phyloP scores from a whole-genome alignment of 495 filamentous ascomycete species.

The Podospora conica region DNA sequence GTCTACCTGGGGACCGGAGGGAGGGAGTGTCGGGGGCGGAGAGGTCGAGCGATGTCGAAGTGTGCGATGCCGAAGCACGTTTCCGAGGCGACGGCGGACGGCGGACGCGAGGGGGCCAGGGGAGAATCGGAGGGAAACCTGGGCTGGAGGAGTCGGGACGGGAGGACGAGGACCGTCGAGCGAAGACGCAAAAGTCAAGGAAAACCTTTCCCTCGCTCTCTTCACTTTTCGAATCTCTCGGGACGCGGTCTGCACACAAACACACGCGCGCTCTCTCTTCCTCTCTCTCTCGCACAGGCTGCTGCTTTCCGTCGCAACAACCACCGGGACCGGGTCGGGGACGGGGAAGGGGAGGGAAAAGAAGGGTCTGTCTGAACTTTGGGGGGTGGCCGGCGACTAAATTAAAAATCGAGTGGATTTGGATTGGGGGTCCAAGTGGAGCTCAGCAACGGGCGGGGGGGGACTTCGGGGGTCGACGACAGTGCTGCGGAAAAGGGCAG shows the following conservation, averaged over 20 bases:
- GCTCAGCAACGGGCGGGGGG: neutral
- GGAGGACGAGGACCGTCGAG: neutral
- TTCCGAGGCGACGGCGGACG: neutral
- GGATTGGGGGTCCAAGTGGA: conserved; percentile 15
- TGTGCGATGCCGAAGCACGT: neutral
- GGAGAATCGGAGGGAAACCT: neutral
- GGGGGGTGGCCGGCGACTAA: conserved; percentile 17
- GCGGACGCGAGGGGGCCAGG: neutral
- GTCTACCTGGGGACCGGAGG: neutral
- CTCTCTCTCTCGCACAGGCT: conserved; percentile 10
- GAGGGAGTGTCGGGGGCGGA: conserved; percentile 10
- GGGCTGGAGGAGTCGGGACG: too few relatives aligned
- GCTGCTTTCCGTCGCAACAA: conserved; percentile 16
- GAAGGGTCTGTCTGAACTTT: conserved; percentile 11
- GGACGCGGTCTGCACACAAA: neutral
- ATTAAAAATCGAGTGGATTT: conserved; percentile 17
- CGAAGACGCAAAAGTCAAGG: conserved; percentile 1
- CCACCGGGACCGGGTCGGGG: conserved; percentile 2
- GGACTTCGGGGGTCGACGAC: neutral
- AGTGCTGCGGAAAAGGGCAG: neutral
- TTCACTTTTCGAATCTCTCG: neutral
- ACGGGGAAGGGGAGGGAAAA: conserved; percentile 5
- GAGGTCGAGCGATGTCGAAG: conserved; percentile 5
- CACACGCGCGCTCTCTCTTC: conserved; percentile 1
- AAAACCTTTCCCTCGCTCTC: conserved; percentile 6